A percentile compares a stretch with the other conserved stretches of the same genome.
phyloP scores from a whole-genome alignment of 441 rosid genomes.

The Erysimum cheiri region DNA sequence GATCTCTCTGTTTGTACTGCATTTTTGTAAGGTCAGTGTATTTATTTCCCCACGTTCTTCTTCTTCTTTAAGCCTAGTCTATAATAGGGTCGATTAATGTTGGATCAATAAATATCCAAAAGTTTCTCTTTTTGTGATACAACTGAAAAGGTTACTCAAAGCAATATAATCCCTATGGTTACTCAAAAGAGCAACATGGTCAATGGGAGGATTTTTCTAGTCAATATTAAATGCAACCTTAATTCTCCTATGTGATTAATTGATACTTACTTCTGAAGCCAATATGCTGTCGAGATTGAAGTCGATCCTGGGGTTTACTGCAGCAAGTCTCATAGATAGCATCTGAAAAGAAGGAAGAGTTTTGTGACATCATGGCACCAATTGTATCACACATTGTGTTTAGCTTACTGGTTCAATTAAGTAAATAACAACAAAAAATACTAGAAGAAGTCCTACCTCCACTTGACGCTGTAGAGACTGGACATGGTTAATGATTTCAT shows the following conservation, averaged over 20 bases:
- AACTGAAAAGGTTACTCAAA: slow-evolving; percentile 32
- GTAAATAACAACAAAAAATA: slow-evolving; percentile 2
- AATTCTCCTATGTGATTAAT: slow-evolving; percentile 21
- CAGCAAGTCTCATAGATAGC: slow-evolving; percentile 92
- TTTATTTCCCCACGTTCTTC: slow-evolving; percentile 46
- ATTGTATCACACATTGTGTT: background rate
- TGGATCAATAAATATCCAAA: slow-evolving; percentile 41
- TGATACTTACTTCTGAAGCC: slow-evolving; percentile 74
- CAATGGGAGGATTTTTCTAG: slow-evolving; percentile 21
- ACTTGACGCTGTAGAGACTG: slow-evolving; percentile 83
- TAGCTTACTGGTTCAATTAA: slow-evolving; percentile 14
- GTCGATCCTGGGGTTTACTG: slow-evolving; percentile 84
- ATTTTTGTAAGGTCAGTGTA: slow-evolving; percentile 32
- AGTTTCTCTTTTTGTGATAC: slow-evolving; percentile 40
- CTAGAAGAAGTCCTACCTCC: slow-evolving; percentile 57
- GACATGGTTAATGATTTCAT: slow-evolving; percentile 89
- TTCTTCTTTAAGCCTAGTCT: slow-evolving; percentile 45
- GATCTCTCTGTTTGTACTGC: slow-evolving; percentile 34
- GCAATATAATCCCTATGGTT: slow-evolving; percentile 31
- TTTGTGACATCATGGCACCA: slow-evolving; percentile 12
- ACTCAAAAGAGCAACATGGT: slow-evolving; percentile 40
- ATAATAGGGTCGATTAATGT: slow-evolving; percentile 42
- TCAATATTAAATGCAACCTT: slow-evolving; percentile 19
- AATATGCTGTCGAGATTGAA: slow-evolving; percentile 69
- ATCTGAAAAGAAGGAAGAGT: slow-evolving; percentile 55